Conservation (phyloP, 164 flowering plant genomes). For the Cinnamomum micranthum region DNA sequence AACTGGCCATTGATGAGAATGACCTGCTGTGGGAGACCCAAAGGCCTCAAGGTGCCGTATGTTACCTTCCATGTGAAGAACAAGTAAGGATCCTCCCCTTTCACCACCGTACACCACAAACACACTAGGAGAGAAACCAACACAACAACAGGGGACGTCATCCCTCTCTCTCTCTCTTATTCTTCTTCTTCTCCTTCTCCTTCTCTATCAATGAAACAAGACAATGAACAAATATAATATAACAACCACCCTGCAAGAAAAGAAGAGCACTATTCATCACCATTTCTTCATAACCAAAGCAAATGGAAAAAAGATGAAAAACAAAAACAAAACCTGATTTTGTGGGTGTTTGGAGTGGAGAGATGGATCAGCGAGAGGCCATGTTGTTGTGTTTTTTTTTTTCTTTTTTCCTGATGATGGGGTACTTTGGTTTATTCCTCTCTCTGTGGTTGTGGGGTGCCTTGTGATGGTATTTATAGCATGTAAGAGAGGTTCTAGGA, state of each 20-base stretch:
- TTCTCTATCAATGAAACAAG: too few relatives aligned
- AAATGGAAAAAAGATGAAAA: too few relatives aligned
- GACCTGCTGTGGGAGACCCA: constrained; percentile 40
- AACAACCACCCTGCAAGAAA: too few relatives aligned
- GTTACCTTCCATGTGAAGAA: constrained; percentile 38
- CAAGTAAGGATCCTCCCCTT: constrained; percentile 38
- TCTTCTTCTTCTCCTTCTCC: not conserved
- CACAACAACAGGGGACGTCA: not conserved
- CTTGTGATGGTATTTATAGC: not conserved
- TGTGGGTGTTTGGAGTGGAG: too few relatives aligned
- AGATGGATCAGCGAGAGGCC: too few relatives aligned
- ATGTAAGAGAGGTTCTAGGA: not conserved
- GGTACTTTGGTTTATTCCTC: not conserved
- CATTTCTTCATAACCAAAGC: too few relatives aligned
- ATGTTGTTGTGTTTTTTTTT: too few relatives aligned
- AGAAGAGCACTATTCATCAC: too few relatives aligned
- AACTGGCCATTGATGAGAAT: constrained; percentile 53
- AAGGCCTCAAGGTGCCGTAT: constrained; percentile 37
- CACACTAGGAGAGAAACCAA: not conserved
- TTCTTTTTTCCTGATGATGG: not conserved
- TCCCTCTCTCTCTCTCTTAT: not conserved
- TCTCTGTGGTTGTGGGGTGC: not conserved
- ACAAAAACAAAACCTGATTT: too few relatives aligned
- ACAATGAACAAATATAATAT: too few relatives aligned
- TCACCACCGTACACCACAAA: constrained; percentile 9